Evolutionary conservation across 768 basidiomycete species (phyloP).

Genomic region (Kwoniella heveanensis): DNA sequence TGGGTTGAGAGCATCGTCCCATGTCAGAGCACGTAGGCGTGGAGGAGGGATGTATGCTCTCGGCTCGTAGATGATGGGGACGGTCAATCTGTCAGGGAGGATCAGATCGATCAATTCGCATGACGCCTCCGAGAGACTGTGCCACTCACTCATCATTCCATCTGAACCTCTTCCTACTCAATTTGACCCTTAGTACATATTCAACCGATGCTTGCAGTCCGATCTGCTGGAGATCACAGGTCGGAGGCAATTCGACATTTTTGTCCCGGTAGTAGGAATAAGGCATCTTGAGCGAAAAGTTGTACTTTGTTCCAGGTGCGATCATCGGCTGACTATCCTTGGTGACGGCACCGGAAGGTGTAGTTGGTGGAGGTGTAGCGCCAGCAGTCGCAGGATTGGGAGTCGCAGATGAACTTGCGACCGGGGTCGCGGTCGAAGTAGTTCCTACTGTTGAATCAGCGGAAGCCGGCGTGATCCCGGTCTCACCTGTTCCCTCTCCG

Average conservation of each 20-base stretch:
- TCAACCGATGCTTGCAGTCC: conserved; percentile 49
- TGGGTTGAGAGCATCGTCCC: conserved; percentile 47
- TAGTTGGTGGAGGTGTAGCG: too few species aligned
- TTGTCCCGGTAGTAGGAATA: conserved; percentile 32
- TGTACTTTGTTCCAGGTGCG: conserved; percentile 27
- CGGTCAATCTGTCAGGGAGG: conserved; percentile 29
- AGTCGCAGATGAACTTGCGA: background rate
- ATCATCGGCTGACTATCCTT: conserved; percentile 35
- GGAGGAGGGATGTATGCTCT: conserved; percentile 43
- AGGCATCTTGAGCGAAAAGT: conserved; percentile 43
- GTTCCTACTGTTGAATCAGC: too few species aligned
- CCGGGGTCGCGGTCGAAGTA: too few species aligned
- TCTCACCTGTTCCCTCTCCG: too few species aligned
- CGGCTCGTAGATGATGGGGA: conserved; percentile 50
- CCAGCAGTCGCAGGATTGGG: background rate
- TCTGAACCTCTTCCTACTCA: conserved; percentile 42
- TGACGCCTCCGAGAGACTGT: background rate
- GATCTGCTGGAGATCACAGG: conserved; percentile 40
- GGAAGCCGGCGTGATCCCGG: too few species aligned
- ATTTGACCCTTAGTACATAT: conserved; percentile 42
- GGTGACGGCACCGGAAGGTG: background rate
- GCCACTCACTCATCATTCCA: conserved; percentile 45
- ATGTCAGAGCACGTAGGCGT: conserved; percentile 39
- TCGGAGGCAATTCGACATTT: conserved; percentile 38
- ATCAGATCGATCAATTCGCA: background rate